phyloP scores from a whole-genome alignment of 1,284 basidiomycete genomes.

The Sporisorium graminicola region DNA sequence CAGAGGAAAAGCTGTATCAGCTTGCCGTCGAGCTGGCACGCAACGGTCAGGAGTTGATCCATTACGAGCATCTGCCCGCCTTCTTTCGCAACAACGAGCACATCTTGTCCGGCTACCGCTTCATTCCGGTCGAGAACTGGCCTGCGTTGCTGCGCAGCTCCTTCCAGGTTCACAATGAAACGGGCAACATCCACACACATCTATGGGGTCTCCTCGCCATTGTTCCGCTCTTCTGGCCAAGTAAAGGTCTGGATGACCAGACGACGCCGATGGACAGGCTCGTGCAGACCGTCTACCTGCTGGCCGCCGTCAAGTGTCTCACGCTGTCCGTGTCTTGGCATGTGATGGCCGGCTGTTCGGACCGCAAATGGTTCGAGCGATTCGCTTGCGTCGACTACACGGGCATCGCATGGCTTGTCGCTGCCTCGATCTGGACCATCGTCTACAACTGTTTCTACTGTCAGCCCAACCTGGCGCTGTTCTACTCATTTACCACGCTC shows the following conservation, averaged over 20 bases:
- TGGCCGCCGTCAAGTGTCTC: constrained; percentile 67
- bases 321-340: constrained; percentile 66
- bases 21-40: constrained; percentile 62
- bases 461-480: constrained; percentile 65
- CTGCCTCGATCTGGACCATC: constrained; percentile 65
- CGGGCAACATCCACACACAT: constrained; percentile 68
- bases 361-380: constrained; percentile 64
- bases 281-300: constrained; percentile 66
- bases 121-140: constrained; percentile 65
- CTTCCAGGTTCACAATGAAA: constrained; percentile 69
- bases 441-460: constrained; percentile 70
- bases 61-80: constrained; percentile 61
- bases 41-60: constrained; percentile 60
- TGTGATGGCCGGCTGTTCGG: constrained; percentile 67
- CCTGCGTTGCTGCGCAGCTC: constrained; percentile 58
- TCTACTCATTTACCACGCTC: constrained; percentile 63
- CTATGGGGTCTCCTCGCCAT: constrained; percentile 62
- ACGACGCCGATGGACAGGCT: constrained; percentile 67
- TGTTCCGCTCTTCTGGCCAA: constrained; percentile 64
- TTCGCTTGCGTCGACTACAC: constrained; percentile 69
- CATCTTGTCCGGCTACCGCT: constrained; percentile 67
- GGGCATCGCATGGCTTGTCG: constrained; percentile 68
- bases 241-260: constrained; percentile 58
- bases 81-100: constrained; percentile 69
- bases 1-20: constrained; percentile 63